phyloP scores from a whole-genome alignment of 2,329 filamentous ascomycete genomes.

The Paraconiothyrium sp. region DNA sequence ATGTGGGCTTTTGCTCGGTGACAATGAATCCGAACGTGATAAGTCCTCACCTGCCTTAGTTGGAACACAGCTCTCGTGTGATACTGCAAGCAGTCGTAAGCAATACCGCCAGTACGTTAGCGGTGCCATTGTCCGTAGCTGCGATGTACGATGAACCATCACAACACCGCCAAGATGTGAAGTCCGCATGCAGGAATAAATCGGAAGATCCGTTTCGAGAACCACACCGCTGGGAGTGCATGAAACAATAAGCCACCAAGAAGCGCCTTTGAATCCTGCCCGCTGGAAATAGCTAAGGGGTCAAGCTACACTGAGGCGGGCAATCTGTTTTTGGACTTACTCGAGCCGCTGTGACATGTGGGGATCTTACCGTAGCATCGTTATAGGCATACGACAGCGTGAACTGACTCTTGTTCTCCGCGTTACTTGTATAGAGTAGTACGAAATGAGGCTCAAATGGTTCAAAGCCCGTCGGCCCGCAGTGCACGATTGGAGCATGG shows the following conservation, averaged over 20 bases:
- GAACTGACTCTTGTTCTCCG: neutral
- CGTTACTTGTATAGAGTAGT: neutral
- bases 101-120: neutral
- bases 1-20: neutral
- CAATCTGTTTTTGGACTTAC: neutral
- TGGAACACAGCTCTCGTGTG: neutral
- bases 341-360: neutral
- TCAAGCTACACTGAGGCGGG: neutral
- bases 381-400: neutral
- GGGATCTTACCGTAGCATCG: neutral
- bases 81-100: neutral
- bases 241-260: constrained; percentile 7
- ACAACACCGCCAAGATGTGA: constrained; percentile 2
- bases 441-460: neutral
- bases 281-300: neutral
- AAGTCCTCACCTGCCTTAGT: neutral
- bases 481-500: neutral
- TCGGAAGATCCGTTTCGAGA: neutral
- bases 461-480: neutral
- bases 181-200: neutral
- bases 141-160: neutral
- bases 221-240: neutral
- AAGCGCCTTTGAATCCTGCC: too few species aligned
- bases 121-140: neutral
- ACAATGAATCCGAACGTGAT: neutral